These are phyloP conservation scores for Schizothecium vesticola DNA, from an alignment of 495 filamentous ascomycete genomes.

Conservation along the genomic window DNA sequence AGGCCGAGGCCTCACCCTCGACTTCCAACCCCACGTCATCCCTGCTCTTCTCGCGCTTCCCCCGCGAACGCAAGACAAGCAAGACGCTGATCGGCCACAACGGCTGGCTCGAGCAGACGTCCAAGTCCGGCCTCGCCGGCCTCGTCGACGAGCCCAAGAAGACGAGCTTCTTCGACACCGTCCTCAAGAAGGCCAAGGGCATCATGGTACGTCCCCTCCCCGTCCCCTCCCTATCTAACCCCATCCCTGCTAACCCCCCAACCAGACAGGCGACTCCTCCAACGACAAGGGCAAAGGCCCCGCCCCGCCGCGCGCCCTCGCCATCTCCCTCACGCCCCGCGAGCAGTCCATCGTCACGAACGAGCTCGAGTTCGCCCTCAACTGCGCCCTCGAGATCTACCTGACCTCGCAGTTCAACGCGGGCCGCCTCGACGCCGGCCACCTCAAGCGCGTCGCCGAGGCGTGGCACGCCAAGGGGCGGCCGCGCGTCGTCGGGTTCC, in stretches of 20 bases:
- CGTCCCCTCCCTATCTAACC: background rate
- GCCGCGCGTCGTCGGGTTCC: conserved; percentile 39
- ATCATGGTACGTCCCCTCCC: conserved; percentile 33
- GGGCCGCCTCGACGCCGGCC: conserved; percentile 33
- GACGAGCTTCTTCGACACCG: conserved; percentile 28
- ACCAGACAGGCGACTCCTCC: conserved; percentile 16
- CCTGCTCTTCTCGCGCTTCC: background rate
- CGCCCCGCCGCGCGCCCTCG: conserved; percentile 16
- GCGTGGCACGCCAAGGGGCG: conserved; percentile 39
- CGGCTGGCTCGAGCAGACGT: conserved; percentile 45
- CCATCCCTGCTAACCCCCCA: background rate
- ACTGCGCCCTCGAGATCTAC: conserved; percentile 33
- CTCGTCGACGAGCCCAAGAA: conserved; percentile 17
- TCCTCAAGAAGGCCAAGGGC: conserved; percentile 41
- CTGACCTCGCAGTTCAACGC: conserved; percentile 34
- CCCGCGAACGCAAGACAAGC: conserved; percentile 13
- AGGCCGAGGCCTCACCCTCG: background rate
- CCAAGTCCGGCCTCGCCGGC: background rate
- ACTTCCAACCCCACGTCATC: background rate
- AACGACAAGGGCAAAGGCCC: conserved; percentile 18
- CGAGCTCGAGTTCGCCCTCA: conserved; percentile 39
- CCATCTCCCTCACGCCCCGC: conserved; percentile 37
- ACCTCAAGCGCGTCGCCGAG: conserved; percentile 33
- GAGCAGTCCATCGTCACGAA: conserved; percentile 45
- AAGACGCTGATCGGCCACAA: conserved; percentile 43